Evolutionary conservation across 1,139 yeast genomes (phyloP).

Genomic region (Lodderomyces orthopsilosis): DNA sequence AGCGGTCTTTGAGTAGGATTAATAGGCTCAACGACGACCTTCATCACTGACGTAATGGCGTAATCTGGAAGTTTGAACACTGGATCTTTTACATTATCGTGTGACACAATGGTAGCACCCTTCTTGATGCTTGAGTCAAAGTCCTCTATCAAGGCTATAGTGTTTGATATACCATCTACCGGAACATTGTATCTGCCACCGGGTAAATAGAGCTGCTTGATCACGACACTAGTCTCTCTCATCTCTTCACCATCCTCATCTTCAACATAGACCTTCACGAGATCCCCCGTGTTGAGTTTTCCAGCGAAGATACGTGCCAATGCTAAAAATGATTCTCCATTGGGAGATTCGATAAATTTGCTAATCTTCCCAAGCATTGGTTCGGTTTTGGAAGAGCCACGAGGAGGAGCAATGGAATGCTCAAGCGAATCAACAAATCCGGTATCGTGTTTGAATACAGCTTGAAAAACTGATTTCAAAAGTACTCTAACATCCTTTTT

Average conservation of each 20-base stretch:
- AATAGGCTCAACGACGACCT: conserved; percentile 80
- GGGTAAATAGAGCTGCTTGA: conserved; percentile 55
- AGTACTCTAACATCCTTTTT: conserved; percentile 58
- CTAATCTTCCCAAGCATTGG: conserved; percentile 53
- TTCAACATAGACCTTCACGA: conserved; percentile 59
- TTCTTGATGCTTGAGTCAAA: conserved; percentile 54
- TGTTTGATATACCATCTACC: conserved; percentile 60
- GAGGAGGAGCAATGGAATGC: conserved; percentile 40
- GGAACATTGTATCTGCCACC: conserved; percentile 71
- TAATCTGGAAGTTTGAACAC: conserved; percentile 42
- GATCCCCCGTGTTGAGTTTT: conserved; percentile 43
- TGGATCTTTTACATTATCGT: conserved; percentile 8
- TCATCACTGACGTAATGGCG: conserved; percentile 60
- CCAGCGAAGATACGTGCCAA: conserved; percentile 68
- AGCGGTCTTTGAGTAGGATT: conserved; percentile 77
- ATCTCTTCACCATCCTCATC: conserved; percentile 54
- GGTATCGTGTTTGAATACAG: conserved; percentile 47
- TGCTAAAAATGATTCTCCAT: conserved; percentile 47
- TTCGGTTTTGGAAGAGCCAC: background rate
- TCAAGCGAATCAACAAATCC: conserved; percentile 56
- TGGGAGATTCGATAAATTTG: conserved; percentile 55
- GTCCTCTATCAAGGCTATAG: conserved; percentile 66
- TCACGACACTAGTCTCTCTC: conserved; percentile 27
- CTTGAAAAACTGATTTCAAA: conserved; percentile 50
- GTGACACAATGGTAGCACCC: conserved; percentile 47